Evolutionary conservation across 768 basidiomycete species (phyloP), one percentile per base, ranked within the genome.

Genomic region (Pluteus cervinus): DNA sequence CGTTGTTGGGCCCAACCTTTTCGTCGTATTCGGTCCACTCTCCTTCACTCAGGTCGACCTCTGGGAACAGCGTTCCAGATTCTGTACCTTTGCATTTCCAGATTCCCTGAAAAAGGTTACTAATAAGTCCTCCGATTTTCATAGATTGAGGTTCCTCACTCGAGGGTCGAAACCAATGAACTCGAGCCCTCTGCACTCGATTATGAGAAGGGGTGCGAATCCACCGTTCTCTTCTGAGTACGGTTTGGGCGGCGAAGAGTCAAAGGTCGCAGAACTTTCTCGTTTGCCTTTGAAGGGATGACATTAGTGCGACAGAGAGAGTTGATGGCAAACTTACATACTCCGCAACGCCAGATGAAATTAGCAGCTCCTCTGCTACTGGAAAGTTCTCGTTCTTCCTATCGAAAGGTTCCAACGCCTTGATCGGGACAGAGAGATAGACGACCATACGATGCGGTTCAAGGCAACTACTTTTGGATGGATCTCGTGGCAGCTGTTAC

Each of bases 1-100:
- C 30, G 41, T 9, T 8, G 18, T 22, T 29, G 22, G 7, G 15
- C 24, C 60, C 29, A 43, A 82, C 90, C 73, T 91, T 89, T 57
- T 94, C 90, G 47, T 94, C 90, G 47, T 94, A 94, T 49, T 92
- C 90, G 9, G 68, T 75, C 91, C 91, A 94, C 54, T 81, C 78
- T 3, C 68, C 74, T 18, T 81, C 77, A 1, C 55, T 56, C 28
- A 88, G 62, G 22, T 81, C 78, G n/a, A 87, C 69, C 3, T 87
- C 76, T 7, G 61, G 33, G 51, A 92, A 92, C 4, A 54, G 38
- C 0, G 73, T 73, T 5, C 73, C 72, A 1, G 66, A 72, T n/a
- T n/a, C n/a, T 4, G 53, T 55, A 5, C 91, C 90, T 29, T 67
- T 66, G 47, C 86, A 88, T 50, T 69, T 76, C 90, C 90, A 94